Evolutionary conservation across 805 yeast species (phyloP), one percentile per base, ranked within the genome.

Genomic region (Groenewaldozyma salmanticensis): DNA sequence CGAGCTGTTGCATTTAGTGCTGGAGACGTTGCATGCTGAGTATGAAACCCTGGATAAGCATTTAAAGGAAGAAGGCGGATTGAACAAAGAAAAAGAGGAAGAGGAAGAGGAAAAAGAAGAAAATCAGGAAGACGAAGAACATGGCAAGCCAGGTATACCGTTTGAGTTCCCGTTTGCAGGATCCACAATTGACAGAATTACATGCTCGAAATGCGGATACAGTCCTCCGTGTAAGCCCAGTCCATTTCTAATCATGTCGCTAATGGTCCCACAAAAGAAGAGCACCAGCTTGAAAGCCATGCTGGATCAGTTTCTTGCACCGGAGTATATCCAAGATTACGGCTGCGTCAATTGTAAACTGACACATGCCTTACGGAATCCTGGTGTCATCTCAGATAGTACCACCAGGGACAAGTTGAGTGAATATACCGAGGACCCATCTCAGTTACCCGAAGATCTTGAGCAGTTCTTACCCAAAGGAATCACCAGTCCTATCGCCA

Each of bases 11-110:
- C 95, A 86, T 56, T 61, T 85, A 39, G 69, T 88, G 17, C 63
- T 90, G 18, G 95, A 88, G 52, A 79, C 90, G 0, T 64, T 92
- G 38, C 77, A 81, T 38, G 70, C 69, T 41, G 96, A 90, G 55
- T 68, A 73, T 49, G 52, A 64, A 29, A 39, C 44, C 11, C 40
- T 46, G 18, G 33, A 21, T 20, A 42, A 45, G 35, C 18, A 16
- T n/a, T 22, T 31, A 16, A 39, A 33, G 21, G 42, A 17, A n/a
- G n/a, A n/a, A n/a, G n/a, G n/a, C n/a, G 29, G 29, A 24, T 7
- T 7, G 7, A 24, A 24, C 13, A 24, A 24, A 7, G 13, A 24
- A 9, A 24, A 24, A 9, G 2, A 38, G 7, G 13, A 24, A 7
- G 13, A 24, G 7, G 11, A 33, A 16, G 33, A 19, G 21, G 29